Conservation (phyloP, 371 early-diverging fungal species). For the Mucor mucedo region DNA sequence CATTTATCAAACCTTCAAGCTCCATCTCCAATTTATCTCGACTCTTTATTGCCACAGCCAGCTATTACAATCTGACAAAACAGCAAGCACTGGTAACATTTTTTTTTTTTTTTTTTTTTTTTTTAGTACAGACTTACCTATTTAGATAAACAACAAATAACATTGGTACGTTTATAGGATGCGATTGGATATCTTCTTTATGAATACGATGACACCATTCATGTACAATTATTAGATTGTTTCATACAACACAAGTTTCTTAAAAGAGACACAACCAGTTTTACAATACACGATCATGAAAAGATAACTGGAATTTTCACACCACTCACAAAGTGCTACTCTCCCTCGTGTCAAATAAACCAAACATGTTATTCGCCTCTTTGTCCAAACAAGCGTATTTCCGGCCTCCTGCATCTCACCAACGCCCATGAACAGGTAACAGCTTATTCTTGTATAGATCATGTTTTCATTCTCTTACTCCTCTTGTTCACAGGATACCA, state of each 20-base stretch:
- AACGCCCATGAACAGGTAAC: not conserved
- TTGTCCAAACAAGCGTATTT: conserved; percentile 34
- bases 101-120: not conserved
- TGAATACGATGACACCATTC: conserved; percentile 23
- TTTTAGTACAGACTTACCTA: not conserved
- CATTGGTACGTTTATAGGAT: conserved; percentile 25
- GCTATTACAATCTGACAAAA: conserved; percentile 31
- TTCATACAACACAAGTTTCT: conserved; percentile 25
- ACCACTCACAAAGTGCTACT: conserved; percentile 40
- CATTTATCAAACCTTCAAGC: conserved; percentile 3
- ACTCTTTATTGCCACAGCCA: conserved; percentile 28
- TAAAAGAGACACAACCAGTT: not conserved
- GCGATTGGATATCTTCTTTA: conserved; percentile 31
- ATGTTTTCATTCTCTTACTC: not conserved
- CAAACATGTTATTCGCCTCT: conserved; percentile 39
- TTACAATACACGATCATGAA: conserved; percentile 4
- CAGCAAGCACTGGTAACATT: conserved; percentile 34
- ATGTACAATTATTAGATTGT: conserved; percentile 28
- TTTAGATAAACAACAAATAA: conserved; percentile 14
- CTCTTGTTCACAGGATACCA: not conserved
- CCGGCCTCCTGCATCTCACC: conserved; percentile 12
- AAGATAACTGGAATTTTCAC: conserved; percentile 30
- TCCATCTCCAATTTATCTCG: conserved; percentile 26
- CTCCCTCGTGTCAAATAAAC: conserved; percentile 29
- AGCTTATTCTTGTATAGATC: too few species aligned